Conservation (phyloP, 2,329 filamentous ascomycete species). For the Pseudogymnoascus sp. region DNA sequence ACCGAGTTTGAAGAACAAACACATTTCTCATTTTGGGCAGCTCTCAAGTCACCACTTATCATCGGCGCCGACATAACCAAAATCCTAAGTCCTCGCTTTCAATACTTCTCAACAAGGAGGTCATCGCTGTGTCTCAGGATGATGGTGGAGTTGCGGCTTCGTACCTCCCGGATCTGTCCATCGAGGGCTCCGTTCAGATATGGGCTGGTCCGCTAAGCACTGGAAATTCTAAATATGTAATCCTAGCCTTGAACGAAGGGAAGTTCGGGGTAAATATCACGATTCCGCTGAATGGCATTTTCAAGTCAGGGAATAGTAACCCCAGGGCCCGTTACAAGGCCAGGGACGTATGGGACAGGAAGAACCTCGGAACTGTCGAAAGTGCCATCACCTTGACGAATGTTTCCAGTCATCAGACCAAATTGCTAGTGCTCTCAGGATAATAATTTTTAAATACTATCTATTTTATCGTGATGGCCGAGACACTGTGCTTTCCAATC, state of each 20-base stretch:
- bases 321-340: not conserved
- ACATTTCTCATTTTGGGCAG: conserved; percentile 38
- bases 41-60: conserved; percentile 37
- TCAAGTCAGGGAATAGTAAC: conserved; percentile 1
- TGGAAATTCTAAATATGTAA: conserved; percentile 10
- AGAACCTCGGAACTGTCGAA: conserved; percentile 7
- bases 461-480: not conserved
- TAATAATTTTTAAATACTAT: not conserved
- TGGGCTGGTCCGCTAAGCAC: conserved; percentile 21
- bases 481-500: not conserved
- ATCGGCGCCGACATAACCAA: conserved; percentile 32
- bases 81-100: conserved; percentile 23
- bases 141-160: conserved; percentile 22
- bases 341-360: conserved; percentile 15
- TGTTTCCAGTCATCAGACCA: conserved; percentile 13
- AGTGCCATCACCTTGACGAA: conserved; percentile 9
- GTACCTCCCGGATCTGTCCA: conserved; percentile 20
- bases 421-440: not conserved
- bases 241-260: conserved; percentile 15
- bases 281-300: conserved; percentile 13
- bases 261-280: conserved; percentile 8
- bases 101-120: conserved; percentile 29
- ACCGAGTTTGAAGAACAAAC: conserved; percentile 32
- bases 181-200: conserved; percentile 22
- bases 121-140: conserved; percentile 33